Conservation (phyloP, 192 early-diverging fungal genomes). For the Entomortierella parvispora region DNA sequence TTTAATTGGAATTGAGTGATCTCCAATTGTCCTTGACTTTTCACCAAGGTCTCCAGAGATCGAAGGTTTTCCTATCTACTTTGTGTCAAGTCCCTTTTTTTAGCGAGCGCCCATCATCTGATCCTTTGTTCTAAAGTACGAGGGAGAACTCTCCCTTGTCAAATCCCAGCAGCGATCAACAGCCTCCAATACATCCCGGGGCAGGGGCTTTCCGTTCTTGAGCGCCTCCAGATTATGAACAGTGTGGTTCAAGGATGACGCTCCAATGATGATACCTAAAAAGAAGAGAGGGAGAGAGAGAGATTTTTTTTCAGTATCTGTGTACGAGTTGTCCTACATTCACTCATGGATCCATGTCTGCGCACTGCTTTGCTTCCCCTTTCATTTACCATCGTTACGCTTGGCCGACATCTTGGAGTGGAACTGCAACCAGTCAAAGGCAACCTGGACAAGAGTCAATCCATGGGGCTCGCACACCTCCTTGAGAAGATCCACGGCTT, state of each 20-base stretch:
- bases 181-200: slow-evolving; percentile 58
- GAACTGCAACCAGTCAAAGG: slow-evolving; percentile 55
- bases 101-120: slow-evolving; percentile 45
- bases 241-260: slow-evolving; percentile 53
- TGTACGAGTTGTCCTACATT: too few relatives aligned
- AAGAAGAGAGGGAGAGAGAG: neutral
- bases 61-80: too few relatives aligned
- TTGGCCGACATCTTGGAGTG: slow-evolving; percentile 49
- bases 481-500: slow-evolving; percentile 60
- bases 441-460: slow-evolving; percentile 43
- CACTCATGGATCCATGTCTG: too few relatives aligned
- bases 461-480: slow-evolving; percentile 36
- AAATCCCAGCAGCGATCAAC: slow-evolving; percentile 66
- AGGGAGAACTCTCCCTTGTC: slow-evolving; percentile 43
- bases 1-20: too few relatives aligned
- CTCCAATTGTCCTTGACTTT: too few relatives aligned
- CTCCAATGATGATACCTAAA: slow-evolving; percentile 44
- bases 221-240: slow-evolving; percentile 59
- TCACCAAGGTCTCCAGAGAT: too few relatives aligned
- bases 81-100: too few relatives aligned
- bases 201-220: slow-evolving; percentile 61
- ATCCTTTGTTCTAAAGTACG: slow-evolving; percentile 54
- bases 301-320: too few relatives aligned
- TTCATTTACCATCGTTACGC: slow-evolving; percentile 37
- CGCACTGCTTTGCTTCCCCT: too few relatives aligned